Evolutionary conservation across 176 grass and related monocot genomes (phyloP), one percentile per base, ranked within the genome.

Genomic region (Lolium perenne): DNA sequence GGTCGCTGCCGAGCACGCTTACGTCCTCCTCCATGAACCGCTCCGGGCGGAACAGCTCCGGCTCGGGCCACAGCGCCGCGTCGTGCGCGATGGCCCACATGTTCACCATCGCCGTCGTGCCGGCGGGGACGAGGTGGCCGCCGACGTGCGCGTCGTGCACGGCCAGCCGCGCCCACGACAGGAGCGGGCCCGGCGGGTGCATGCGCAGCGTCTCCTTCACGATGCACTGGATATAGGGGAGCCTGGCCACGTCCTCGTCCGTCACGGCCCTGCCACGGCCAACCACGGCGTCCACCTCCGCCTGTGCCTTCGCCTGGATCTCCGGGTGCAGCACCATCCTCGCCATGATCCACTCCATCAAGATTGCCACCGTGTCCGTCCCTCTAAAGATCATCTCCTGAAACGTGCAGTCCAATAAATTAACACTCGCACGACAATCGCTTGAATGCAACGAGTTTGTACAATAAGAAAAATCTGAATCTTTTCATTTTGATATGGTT

Each of bases 301-400:
- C 46, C 35, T 85, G 94, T 5, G 86, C 94, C 85, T 94, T 97
- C 0, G 59, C 59, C 72, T 97, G 94, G 86, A 97, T 94, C 7
- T 92, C 92, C 2, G 90, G 92, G 83, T 97, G 92, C 48, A 92
- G 66, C 67, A 92, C 90, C 92, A 94, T 97, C 85, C 94, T 84
- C 29, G 90, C 94, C 83, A 94, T 91, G 25, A 97, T 54, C 94
- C 94, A 97, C 66, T 97, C 94, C 84, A 97, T 57, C 77, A 97
- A 5, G 60, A 94, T 92, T 8, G 94, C 94, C 21, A 97, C 94
- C 0, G 92, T 97, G 76, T 94, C 94, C 20, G 92, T 85, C 17
- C 94, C 94, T 85, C 92, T 72, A 26, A 97, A 97, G 60, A 97
- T 94, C 94, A 97, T 97, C 76, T 97, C 94, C 94, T 97, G 84